These are phyloP conservation scores for Periconia macrospinosa DNA, from an alignment of 2,329 filamentous ascomycete genomes.

Conservation along the genomic window DNA sequence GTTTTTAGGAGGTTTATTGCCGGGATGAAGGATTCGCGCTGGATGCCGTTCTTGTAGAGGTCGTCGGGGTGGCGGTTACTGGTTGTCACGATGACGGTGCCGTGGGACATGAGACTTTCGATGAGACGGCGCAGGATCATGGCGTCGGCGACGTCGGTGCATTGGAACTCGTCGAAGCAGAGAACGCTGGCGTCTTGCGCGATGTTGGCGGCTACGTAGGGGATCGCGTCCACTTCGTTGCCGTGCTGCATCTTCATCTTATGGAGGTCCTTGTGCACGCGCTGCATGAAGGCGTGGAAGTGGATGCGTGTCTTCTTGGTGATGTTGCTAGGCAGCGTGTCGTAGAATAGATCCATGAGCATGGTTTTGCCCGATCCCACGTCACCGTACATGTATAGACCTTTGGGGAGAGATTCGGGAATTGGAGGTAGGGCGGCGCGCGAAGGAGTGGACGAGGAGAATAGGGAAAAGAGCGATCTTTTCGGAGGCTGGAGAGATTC, in stretches of 20 bases:
- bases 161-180: conserved; percentile 99
- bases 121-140: conserved; percentile 94
- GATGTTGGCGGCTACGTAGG: conserved; percentile 93
- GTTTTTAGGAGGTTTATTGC: conserved; percentile 90
- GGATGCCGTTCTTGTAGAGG: conserved; percentile 96
- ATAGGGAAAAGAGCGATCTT: conserved; percentile 63
- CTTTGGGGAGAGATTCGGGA: conserved; percentile 76
- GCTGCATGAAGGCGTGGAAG: conserved; percentile 99
- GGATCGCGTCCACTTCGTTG: conserved; percentile 85
- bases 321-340: conserved; percentile 81
- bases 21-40: conserved; percentile 91
- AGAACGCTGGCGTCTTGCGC: conserved; percentile 82
- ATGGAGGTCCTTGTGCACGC: conserved; percentile 89
- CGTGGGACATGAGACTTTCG: conserved; percentile 90
- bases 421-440: conserved; percentile 54
- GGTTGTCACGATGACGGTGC: conserved; percentile 94
- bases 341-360: conserved; percentile 98
- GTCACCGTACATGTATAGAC: conserved; percentile 93
- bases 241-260: conserved; percentile 87
- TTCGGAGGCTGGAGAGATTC: conserved; percentile 64
- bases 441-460: conserved; percentile 49
- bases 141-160: conserved; percentile 95
- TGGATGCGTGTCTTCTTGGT: conserved; percentile 87
- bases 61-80: conserved; percentile 96
- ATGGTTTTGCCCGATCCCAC: conserved; percentile 98